A percentile compares a stretch with the other conserved stretches of the same genome.
phyloP scores from a whole-genome alignment of 768 basidiomycete genomes.

The Xerocomus spinulosus region DNA sequence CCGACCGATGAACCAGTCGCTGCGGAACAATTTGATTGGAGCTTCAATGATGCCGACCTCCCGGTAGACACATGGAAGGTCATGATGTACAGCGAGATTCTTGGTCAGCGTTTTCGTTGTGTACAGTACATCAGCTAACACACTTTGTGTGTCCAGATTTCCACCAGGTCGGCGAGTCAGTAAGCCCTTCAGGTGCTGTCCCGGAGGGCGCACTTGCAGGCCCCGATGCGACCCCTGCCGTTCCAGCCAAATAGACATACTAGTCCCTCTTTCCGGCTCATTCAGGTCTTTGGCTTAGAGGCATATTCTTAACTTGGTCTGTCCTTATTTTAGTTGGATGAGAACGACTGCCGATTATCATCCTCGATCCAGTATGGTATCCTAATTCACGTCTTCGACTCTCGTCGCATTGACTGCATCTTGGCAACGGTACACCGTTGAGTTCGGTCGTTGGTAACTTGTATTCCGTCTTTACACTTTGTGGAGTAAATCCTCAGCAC shows the following conservation, averaged over 20 bases:
- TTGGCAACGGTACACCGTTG: too few relatives aligned
- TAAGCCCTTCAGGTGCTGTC: constrained; percentile 32
- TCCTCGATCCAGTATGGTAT: constrained; percentile 16
- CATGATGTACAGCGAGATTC: constrained; percentile 99
- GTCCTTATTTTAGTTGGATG: not conserved
- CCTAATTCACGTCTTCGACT: constrained; percentile 6
- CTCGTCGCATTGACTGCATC: constrained; percentile 4
- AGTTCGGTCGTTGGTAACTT: constrained; percentile 9
- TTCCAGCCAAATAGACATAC: constrained; percentile 13
- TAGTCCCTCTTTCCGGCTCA: not conserved
- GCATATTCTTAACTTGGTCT: constrained; percentile 14
- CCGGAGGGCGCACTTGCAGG: constrained; percentile 69
- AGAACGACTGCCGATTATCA: constrained; percentile 1
- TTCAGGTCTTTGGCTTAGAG: constrained; percentile 1
- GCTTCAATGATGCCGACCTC: constrained; percentile 98
- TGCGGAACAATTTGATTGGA: constrained; percentile 96
- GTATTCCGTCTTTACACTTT: constrained; percentile 4
- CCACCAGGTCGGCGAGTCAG: constrained; percentile 68
- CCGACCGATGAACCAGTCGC: constrained; percentile 96
- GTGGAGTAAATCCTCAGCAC: constrained; percentile 8
- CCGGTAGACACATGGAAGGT: constrained; percentile 99
- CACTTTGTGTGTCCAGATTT: constrained; percentile 49
- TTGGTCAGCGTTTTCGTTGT: constrained; percentile 53
- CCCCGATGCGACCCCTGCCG: constrained; percentile 38
- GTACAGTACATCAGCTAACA: not conserved